phyloP scores from a whole-genome alignment of 805 yeast genomes.

The Candida ascalaphidarum region DNA sequence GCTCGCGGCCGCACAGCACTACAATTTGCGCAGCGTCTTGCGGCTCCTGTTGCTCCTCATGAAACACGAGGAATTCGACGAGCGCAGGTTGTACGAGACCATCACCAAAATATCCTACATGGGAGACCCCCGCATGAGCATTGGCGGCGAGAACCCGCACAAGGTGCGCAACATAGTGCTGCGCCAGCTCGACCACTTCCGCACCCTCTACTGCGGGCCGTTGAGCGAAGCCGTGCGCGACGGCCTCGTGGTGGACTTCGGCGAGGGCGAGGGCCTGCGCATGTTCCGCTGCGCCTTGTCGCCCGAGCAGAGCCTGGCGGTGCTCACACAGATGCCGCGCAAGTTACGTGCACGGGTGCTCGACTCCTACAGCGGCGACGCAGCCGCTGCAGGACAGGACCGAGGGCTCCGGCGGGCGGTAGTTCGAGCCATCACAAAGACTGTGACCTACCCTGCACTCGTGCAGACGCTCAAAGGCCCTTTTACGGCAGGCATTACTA shows the following conservation, averaged over 20 bases:
- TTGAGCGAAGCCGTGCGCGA: constrained; percentile 11
- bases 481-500: constrained; percentile 74
- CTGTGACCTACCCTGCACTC: constrained; percentile 39
- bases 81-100: constrained; percentile 60
- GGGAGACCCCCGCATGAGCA: constrained; percentile 81
- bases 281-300: constrained; percentile 1
- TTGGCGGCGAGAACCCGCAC: constrained; percentile 88
- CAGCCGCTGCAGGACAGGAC: no score
- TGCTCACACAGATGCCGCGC: constrained; percentile 5
- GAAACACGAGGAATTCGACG: constrained; percentile 33
- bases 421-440: no score
- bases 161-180: constrained; percentile 80
- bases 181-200: constrained; percentile 65
- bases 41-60: constrained; percentile 55
- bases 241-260: constrained; percentile 1
- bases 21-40: constrained; percentile 71
- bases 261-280: not conserved
- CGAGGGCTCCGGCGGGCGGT: no score
- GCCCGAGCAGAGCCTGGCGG: constrained; percentile 1
- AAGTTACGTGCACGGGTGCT: constrained; percentile 5
- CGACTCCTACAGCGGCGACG: constrained; percentile 1
- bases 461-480: constrained; percentile 78
- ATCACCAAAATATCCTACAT: constrained; percentile 76
- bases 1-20: constrained; percentile 57
- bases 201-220: constrained; percentile 65